phyloP scores from a whole-genome alignment of 2,329 filamentous ascomycete species.

The Aspergillus niger region DNA sequence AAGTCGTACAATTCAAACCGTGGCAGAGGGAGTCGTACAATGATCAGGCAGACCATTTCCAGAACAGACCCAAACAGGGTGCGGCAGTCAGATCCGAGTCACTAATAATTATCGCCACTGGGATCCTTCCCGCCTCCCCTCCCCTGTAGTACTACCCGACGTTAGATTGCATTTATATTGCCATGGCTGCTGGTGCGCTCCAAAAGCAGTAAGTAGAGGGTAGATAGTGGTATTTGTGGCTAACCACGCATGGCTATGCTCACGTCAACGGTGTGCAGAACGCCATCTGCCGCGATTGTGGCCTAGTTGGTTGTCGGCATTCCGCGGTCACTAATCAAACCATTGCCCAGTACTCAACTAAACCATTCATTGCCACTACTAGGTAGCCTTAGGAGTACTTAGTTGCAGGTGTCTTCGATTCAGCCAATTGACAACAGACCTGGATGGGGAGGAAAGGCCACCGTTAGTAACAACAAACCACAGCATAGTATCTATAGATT shows the following conservation, averaged over 20 bases:
- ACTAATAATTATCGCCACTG: conserved; percentile 11
- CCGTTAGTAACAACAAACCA: not conserved
- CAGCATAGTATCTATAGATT: too few relatives aligned
- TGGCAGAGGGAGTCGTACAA: not conserved
- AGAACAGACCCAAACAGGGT: conserved; percentile 4
- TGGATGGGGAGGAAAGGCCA: not conserved
- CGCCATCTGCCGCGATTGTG: not conserved
- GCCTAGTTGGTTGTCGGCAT: conserved; percentile 2
- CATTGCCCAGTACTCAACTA: conserved; percentile 1
- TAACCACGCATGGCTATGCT: not conserved
- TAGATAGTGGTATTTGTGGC: not conserved
- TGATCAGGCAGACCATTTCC: not conserved
- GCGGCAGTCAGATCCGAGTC: conserved; percentile 9
- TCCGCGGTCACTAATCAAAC: conserved; percentile 7
- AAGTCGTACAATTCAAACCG: not conserved
- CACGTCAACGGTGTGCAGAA: conserved; percentile 6
- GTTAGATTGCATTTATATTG: not conserved
- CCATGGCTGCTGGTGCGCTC: not conserved
- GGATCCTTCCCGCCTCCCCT: conserved; percentile 12
- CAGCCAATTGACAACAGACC: not conserved
- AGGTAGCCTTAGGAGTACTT: not conserved
- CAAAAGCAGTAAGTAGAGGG: not conserved
- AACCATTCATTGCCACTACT: not conserved
- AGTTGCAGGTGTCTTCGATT: not conserved
- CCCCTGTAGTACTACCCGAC: conserved; percentile 2